Conservation (phyloP, 2,329 filamentous ascomycete genomes). For the Colletotrichum abscissum region DNA sequence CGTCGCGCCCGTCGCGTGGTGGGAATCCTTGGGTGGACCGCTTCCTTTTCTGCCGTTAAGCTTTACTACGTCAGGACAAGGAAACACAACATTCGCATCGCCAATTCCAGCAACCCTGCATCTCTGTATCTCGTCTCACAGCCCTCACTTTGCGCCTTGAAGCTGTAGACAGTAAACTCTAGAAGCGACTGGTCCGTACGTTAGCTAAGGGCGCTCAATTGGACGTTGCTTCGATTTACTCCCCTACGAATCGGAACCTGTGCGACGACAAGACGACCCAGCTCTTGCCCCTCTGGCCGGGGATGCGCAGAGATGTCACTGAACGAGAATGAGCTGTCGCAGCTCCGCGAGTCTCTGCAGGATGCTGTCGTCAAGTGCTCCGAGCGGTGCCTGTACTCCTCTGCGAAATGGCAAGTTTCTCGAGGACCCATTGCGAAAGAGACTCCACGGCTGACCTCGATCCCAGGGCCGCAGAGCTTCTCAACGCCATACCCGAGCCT, state of each 20-base stretch:
- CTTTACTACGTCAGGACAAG: slow-evolving; percentile 34
- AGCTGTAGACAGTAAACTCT: not conserved
- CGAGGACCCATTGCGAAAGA: not conserved
- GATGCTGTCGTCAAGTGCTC: slow-evolving; percentile 91
- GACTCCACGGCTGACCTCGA: slow-evolving; percentile 28
- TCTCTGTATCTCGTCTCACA: not conserved
- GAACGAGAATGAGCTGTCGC: slow-evolving; percentile 66
- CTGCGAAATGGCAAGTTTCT: slow-evolving; percentile 84
- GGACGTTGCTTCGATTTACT: not conserved
- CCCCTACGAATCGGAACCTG: not conserved
- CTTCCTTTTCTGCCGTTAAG: slow-evolving; percentile 27
- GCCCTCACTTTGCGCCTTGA: not conserved
- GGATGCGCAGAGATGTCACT: slow-evolving; percentile 58
- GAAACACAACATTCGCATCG: slow-evolving; percentile 32
- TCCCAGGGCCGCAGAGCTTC: slow-evolving; percentile 89
- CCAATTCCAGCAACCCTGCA: slow-evolving; percentile 1
- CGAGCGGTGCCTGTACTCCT: slow-evolving; percentile 94
- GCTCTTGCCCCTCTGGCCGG: not conserved
- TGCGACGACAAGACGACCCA: not conserved
- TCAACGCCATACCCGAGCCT: slow-evolving; percentile 80
- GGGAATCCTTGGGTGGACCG: slow-evolving; percentile 4
- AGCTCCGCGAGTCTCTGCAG: slow-evolving; percentile 81
- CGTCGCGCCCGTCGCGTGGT: slow-evolving; percentile 7
- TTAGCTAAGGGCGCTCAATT: not conserved
- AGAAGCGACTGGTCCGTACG: not conserved